These are phyloP conservation scores for Aspergillus niger DNA, from an alignment of 2,329 filamentous ascomycete genomes.

Conservation along the genomic window DNA sequence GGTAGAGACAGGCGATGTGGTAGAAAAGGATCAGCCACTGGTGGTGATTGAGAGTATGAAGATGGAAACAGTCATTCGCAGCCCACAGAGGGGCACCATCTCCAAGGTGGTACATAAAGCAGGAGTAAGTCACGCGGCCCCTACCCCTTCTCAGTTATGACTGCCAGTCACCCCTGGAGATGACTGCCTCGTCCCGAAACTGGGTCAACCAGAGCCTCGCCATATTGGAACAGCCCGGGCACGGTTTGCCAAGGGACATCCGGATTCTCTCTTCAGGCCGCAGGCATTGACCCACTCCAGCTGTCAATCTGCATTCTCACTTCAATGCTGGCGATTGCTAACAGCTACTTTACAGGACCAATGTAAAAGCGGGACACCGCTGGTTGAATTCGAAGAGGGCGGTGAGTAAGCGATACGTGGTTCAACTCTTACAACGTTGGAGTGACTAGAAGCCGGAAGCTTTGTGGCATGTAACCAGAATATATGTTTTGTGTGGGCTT, in stretches of 20 bases:
- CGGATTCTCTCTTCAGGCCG: not conserved
- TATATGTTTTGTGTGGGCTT: not conserved
- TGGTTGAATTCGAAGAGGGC: constrained; percentile 67
- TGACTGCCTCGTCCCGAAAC: not conserved
- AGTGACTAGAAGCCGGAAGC: not conserved
- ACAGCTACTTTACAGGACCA: constrained; percentile 60
- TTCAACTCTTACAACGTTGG: not conserved
- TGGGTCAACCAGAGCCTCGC: not conserved
- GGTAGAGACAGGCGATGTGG: constrained; percentile 75
- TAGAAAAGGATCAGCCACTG: constrained; percentile 82
- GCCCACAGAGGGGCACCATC: constrained; percentile 70
- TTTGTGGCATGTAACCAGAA: not conserved
- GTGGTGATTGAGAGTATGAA: constrained; percentile 93
- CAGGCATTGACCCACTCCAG: constrained; percentile 10
- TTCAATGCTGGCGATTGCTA: constrained; percentile 20
- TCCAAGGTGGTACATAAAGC: constrained; percentile 73
- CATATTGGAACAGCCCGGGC: constrained; percentile 4
- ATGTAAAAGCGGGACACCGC: constrained; percentile 73
- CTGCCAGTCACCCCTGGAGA: not conserved
- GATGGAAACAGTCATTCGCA: constrained; percentile 83
- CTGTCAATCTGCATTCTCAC: not conserved
- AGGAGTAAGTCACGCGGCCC: constrained; percentile 59
- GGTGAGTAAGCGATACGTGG: constrained; percentile 11
- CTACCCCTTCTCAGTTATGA: constrained; percentile 11
- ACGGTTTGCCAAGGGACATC: constrained; percentile 1